These are phyloP conservation scores for Termitomyces heimii DNA, from an alignment of 768 basidiomycete genomes.

Conservation along the genomic window DNA sequence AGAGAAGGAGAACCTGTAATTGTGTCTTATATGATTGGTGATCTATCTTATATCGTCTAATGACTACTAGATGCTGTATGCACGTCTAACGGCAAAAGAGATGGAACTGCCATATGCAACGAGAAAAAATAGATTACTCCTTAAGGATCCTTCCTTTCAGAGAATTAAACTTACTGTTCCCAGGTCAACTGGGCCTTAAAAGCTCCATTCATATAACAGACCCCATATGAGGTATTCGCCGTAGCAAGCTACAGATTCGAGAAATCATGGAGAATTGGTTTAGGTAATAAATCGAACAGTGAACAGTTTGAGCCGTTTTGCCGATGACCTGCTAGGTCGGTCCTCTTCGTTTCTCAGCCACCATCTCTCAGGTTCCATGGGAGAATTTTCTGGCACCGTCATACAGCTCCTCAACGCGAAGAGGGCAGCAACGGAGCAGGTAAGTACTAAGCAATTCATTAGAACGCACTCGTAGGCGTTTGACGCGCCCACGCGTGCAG, in stretches of 20 bases:
- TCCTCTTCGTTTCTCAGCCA: not conserved
- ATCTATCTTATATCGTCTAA: not conserved
- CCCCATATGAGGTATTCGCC: not conserved
- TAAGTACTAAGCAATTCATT: slow-evolving; percentile 4
- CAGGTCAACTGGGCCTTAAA: not conserved
- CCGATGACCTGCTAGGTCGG: not conserved
- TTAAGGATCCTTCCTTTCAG: not conserved
- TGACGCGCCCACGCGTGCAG: slow-evolving; percentile 24
- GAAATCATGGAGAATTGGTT: not conserved
- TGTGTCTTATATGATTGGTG: no score
- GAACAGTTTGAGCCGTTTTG: not conserved
- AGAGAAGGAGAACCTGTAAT: not conserved
- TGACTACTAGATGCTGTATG: no score
- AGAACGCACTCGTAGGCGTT: not conserved
- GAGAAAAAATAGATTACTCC: not conserved
- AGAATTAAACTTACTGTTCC: not conserved
- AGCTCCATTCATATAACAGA: not conserved
- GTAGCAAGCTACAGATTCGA: not conserved
- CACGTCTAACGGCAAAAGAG: not conserved
- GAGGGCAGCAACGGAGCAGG: slow-evolving; percentile 36
- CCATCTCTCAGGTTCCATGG: slow-evolving; percentile 19
- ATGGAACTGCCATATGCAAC: not conserved
- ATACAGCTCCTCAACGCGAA: slow-evolving; percentile 29
- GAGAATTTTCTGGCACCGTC: slow-evolving; percentile 31
- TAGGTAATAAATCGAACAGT: not conserved